These are phyloP conservation scores for Thinopyrum obtusiflorum DNA, from an alignment of 202 grass and related monocot species.

Conservation along the genomic window DNA sequence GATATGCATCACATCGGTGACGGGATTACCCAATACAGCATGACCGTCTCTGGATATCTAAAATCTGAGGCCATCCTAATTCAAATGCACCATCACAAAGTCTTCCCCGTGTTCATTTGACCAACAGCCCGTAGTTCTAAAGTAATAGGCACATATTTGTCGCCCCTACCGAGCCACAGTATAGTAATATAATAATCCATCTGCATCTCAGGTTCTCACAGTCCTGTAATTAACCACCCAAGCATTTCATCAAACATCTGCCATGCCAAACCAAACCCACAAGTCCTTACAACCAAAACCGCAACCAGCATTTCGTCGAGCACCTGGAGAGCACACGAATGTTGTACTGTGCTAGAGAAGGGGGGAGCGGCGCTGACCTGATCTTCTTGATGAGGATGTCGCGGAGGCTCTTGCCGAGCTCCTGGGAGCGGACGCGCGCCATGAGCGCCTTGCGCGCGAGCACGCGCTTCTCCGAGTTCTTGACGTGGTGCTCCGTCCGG, in stretches of 20 bases:
- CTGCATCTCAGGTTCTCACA: neutral
- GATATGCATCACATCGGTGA: neutral
- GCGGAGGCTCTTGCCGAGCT: slow-evolving; percentile 77
- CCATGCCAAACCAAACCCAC: neutral
- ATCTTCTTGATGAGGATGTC: slow-evolving; percentile 91
- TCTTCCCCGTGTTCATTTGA: too few species aligned
- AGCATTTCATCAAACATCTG: slow-evolving; percentile 6
- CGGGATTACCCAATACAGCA: neutral
- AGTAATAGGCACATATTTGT: neutral
- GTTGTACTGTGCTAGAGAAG: neutral
- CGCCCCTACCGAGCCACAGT: neutral
- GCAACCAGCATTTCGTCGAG: slow-evolving; percentile 29
- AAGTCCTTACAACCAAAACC: neutral
- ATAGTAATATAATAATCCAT: neutral
- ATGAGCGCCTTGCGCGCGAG: slow-evolving; percentile 83
- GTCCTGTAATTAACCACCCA: neutral
- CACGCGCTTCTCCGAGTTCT: slow-evolving; percentile 92
- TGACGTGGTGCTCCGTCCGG: slow-evolving; percentile 59
- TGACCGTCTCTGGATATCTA: neutral
- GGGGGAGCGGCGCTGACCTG: slow-evolving; percentile 43
- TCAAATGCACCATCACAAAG: neutral
- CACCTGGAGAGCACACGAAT: neutral
- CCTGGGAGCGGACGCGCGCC: slow-evolving; percentile 73
- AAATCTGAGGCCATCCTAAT: neutral
- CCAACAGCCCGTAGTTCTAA: neutral